Conservation (phyloP, 2,329 filamentous ascomycete genomes). For the Stagonosporopsis cucurbitacearum region DNA sequence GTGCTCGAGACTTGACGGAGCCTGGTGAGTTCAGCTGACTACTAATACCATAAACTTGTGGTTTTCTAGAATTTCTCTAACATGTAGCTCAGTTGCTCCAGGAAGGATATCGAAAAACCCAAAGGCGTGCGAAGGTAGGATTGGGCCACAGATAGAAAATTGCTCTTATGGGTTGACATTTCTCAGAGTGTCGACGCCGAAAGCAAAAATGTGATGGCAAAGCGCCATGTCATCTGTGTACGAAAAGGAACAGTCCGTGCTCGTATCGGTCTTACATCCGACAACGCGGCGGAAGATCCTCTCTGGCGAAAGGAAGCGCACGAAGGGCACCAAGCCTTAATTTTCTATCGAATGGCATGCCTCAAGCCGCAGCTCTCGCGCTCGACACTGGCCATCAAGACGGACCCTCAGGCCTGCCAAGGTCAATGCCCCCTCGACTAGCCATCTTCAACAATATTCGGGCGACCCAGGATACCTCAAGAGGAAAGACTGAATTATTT, state of each 20-base stretch:
- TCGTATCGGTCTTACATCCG: conserved; percentile 13
- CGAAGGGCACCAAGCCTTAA: not conserved
- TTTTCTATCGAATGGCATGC: not conserved
- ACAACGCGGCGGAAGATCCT: not conserved
- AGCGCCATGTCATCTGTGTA: conserved; percentile 7
- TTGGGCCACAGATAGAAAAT: not conserved
- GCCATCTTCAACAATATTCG: conserved; percentile 18
- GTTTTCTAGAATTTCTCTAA: not conserved
- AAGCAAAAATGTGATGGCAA: conserved; percentile 18
- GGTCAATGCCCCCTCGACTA: conserved; percentile 10
- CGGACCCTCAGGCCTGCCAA: not conserved
- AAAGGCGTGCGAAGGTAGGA: conserved; percentile 17
- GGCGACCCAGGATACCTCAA: conserved; percentile 10
- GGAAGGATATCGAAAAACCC: conserved; percentile 13
- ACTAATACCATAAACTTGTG: not conserved
- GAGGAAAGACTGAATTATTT: conserved; percentile 11
- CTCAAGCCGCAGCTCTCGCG: not conserved
- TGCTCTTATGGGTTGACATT: not conserved
- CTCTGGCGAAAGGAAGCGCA: not conserved
- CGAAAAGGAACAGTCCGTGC: conserved; percentile 3
- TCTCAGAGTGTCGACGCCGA: conserved; percentile 9
- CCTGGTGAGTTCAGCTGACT: not conserved
- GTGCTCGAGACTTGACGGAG: not conserved
- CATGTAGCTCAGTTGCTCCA: not conserved
- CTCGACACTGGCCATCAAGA: not conserved